Evolutionary conservation across 352 stramenopile genomes (phyloP), one percentile per base, ranked within the genome.

Genomic region (Globisporangium nunn): DNA sequence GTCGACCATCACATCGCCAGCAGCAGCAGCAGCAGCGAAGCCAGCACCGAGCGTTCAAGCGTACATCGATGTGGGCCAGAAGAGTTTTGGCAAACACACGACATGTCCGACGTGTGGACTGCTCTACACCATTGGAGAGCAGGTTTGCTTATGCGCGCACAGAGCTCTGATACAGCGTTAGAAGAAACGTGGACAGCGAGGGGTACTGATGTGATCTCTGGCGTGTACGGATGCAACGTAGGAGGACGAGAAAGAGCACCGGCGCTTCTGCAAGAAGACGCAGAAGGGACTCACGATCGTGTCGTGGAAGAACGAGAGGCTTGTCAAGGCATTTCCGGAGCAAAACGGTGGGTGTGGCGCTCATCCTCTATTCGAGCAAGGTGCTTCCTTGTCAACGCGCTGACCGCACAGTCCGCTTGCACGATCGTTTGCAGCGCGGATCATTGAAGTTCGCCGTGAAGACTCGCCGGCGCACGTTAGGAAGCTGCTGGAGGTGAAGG

Each of bases 1-100:
- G 29, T 52, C 48, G 2, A 17, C 44, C 7, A 7, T 45, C 31
- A 29, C 18, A 6, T 61, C 64, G 11, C 59, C 61, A 0, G 51
- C 61, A 0, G 53, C 50, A 37, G 33, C 2, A 37, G 33, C 5
- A 37, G 33, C 33, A 37, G 33, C 33, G 18, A 64, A 67, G 54
- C n/a, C 39, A 2, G 49, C 30, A 7, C 62, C 64, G 28, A 65
- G 46, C 4, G 72, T 61, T 4, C 83, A 93, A 57, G 64, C 75
- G 51, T 93, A 90, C 43, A 75, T 93, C 50, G 83, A 93, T 54
- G 50, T 91, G 6, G 83, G 83, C 0, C 83, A 93, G 59, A 81
- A 79, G 41, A 73, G 72, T 46, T 87, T 93, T 59, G 81, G 81
- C 10, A 66, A 77, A 33, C 69, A 77, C 45, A 73, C 72, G 50